Evolutionary conservation across 1,139 yeast genomes (phyloP).

Genomic region (Kodamaea ohmeri): DNA sequence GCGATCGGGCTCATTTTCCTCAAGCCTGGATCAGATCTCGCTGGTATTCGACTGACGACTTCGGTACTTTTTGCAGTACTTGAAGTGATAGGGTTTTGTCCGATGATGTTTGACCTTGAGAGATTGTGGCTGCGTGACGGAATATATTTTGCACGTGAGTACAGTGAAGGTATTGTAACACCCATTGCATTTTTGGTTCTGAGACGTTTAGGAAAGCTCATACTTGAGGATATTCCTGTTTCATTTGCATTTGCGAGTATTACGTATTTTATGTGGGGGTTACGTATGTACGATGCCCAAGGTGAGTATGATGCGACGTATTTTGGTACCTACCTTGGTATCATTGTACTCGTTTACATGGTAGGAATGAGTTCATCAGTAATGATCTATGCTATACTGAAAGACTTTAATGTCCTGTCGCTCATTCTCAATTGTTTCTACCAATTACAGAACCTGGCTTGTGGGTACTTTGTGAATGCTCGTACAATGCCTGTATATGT

Average conservation of each 20-base stretch:
- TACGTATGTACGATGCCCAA: slow-evolving; percentile 33
- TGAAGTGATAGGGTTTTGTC: slow-evolving; percentile 67
- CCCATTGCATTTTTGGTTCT: slow-evolving; percentile 67
- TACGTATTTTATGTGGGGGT: slow-evolving; percentile 78
- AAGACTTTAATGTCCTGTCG: slow-evolving; percentile 66
- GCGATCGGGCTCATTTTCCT: slow-evolving; percentile 76
- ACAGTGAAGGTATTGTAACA: slow-evolving; percentile 67
- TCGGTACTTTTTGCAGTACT: slow-evolving; percentile 63
- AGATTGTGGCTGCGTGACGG: slow-evolving; percentile 71
- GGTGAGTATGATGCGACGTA: slow-evolving; percentile 27
- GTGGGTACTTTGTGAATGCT: slow-evolving; percentile 79
- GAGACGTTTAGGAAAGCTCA: slow-evolving; percentile 61
- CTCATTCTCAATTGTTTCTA: slow-evolving; percentile 61
- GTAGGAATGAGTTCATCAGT: slow-evolving; percentile 57
- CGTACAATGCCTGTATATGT: slow-evolving; percentile 80
- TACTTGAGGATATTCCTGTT: slow-evolving; percentile 69
- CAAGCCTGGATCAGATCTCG: slow-evolving; percentile 56
- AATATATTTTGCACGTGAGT: slow-evolving; percentile 67
- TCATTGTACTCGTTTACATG: slow-evolving; percentile 54
- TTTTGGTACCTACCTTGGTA: slow-evolving; percentile 64
- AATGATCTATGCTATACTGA: slow-evolving; percentile 54
- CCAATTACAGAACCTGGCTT: slow-evolving; percentile 73
- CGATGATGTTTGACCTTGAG: slow-evolving; percentile 70
- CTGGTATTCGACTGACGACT: slow-evolving; percentile 66
- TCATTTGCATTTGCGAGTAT: slow-evolving; percentile 57